Evolutionary conservation across 768 basidiomycete genomes (phyloP), one percentile per base, ranked within the genome.

Genomic region (Russula brevipes): DNA sequence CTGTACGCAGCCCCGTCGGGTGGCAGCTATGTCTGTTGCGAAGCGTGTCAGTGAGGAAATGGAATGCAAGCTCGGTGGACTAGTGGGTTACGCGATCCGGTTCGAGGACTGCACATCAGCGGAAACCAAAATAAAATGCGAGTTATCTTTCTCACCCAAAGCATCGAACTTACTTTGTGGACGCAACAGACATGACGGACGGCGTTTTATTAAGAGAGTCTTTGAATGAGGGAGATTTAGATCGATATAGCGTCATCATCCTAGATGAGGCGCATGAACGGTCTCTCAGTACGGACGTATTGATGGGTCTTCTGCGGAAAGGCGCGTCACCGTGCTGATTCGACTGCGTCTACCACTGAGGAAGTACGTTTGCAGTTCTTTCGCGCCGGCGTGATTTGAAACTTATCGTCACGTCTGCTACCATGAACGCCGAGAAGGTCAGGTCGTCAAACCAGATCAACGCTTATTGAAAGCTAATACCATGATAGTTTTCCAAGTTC

Each of bases 21-120:
- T 99, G 35, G 97, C 97, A 50, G 97, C 97, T 16, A 98, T 99
- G 97, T 95, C 92, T 10, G 97, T 98, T 7, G 97, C 97, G n/a
- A 98, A 99, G 78, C 94, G 97, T 75, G 97, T 99, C 61, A 94
- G 93, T 71, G 97, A 99, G 72, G 97, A 99, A 76, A 98, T 99
- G 89, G 92, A 97, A 87, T 93, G 91, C 75, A 90, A 93, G 76
- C 82, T 98, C 0, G 97, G 96, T 7, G 80, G 82, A 4, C 87
- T 85, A 1, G 97, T 99, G 19, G 97, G 97, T 12, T 99, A 99
- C 73, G 92, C 94, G 12, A 98, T 99, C 72, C 93, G 97, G 60
- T 98, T 99, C 68, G 97, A 99, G 74, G 97, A 99, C 72, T 97
- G 94, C 71, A 99, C 97, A 2, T 88, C 89, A 0, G 79, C 89